Conservation (phyloP, 768 basidiomycete species). For the Auriscalpium microsporum region DNA sequence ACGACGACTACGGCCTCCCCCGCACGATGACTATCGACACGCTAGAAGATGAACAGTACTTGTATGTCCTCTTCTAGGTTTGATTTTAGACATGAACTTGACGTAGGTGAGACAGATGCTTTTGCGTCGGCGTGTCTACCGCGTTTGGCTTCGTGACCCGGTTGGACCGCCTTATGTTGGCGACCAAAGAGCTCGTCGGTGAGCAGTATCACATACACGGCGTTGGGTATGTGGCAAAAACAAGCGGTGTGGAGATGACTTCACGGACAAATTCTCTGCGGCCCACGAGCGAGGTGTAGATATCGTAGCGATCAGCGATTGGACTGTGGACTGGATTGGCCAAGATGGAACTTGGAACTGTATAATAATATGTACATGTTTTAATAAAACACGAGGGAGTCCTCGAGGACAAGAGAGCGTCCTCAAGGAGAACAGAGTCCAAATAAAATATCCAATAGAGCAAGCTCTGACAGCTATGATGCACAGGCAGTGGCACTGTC, state of each 20-base stretch:
- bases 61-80: conserved; percentile 37
- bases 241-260: conserved; percentile 22
- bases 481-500: conserved; percentile 18
- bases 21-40: conserved; percentile 63
- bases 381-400: too few relatives aligned
- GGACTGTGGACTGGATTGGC: too few relatives aligned
- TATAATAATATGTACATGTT: too few relatives aligned
- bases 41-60: conserved; percentile 68
- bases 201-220: conserved; percentile 84
- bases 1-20: conserved; percentile 70
- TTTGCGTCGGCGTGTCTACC: conserved; percentile 67
- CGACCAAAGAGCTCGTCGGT: conserved; percentile 78
- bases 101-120: conserved; percentile 34
- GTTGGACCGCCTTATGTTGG: conserved; percentile 71
- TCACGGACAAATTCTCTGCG: conserved; percentile 23
- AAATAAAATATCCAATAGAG: neutral
- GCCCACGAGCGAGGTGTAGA: conserved; percentile 6
- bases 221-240: conserved; percentile 29
- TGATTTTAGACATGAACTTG: neutral
- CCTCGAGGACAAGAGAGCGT: too few relatives aligned
- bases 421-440: too few relatives aligned
- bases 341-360: too few relatives aligned
- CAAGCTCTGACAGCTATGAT: neutral
- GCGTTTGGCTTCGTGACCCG: conserved; percentile 61
- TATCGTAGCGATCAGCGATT: too few relatives aligned